Evolutionary conservation across 805 yeast species (phyloP), one percentile per base, ranked within the genome.

Genomic region (Saturnispora sanitii): DNA sequence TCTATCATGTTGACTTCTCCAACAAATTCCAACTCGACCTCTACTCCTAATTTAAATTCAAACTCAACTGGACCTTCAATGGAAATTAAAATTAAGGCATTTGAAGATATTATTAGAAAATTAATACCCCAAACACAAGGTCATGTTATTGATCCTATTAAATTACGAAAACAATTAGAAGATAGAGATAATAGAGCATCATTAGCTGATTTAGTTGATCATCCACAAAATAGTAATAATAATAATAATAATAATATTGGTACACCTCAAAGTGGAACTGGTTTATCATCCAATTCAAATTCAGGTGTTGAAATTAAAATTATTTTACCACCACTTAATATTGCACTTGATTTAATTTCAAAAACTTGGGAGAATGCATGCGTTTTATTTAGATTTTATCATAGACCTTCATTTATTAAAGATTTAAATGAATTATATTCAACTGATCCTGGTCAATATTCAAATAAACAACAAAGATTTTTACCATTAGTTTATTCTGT

Each of bases 281-380:
- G n/a, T n/a, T n/a, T n/a, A n/a, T n/a, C 29, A 3, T n/a, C 21
- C 7, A 30, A 30, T 17, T 16, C 13, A 4, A 27, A 18, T 17
- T 27, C 21, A 9, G 42, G 42, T 3, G 17, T 40, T 4, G 32
- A 48, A 35, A 69, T 82, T 48, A 76, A 70, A 46, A 70, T 80
- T 45, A 74, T 82, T 7, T 61, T 87, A 28, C 96, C 96, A 0
- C 75, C 88, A 1, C 78, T 82, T 52, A 79, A 76, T 26, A 71
- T 72, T 20, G 90, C 95, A 0, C 58, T 83, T 28, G 75, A 74
- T 48, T 66, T 86, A 45, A 77, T 87, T 18, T 74, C 76, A 45
- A 74, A 79, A 34, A 81, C 88, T 1, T 87, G 95, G 94, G 75
- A 78, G 46, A 77, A 79, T 49, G 94, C 94, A 0, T 85, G 94